These are phyloP conservation scores for Calonectria multiphialidica DNA, from an alignment of 2,329 filamentous ascomycete genomes.

Conservation along the genomic window DNA sequence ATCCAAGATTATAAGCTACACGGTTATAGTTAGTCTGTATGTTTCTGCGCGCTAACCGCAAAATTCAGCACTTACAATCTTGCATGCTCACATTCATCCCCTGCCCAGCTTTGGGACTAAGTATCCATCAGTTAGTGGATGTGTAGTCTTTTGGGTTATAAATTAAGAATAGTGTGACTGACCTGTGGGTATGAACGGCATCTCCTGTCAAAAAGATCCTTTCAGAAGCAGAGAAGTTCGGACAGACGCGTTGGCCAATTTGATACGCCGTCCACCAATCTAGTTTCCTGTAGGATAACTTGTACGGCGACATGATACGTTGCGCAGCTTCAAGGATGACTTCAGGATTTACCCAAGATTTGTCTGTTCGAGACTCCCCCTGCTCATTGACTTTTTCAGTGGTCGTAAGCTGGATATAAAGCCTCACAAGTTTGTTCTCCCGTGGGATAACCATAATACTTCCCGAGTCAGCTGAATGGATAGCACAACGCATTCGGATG, in stretches of 20 bases:
- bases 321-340: conserved; percentile 61
- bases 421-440: conserved; percentile 39
- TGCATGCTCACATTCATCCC: conserved; percentile 82
- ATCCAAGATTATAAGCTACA: conserved; percentile 60
- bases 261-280: conserved; percentile 58
- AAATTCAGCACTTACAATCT: conserved; percentile 59
- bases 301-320: conserved; percentile 66
- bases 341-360: conserved; percentile 47
- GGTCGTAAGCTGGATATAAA: conserved; percentile 35
- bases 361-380: conserved; percentile 15
- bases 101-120: conserved; percentile 74
- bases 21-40: neutral
- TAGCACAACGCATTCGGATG: conserved; percentile 43
- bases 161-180: too few relatives aligned
- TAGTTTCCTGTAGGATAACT: conserved; percentile 50
- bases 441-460: conserved; percentile 44
- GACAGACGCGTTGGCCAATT: conserved; percentile 68
- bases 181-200: conserved; percentile 65
- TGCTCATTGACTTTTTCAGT: conserved; percentile 16
- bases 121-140: too few relatives aligned
- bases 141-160: too few relatives aligned
- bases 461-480: conserved; percentile 36
- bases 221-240: conserved; percentile 26
- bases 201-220: conserved; percentile 77
- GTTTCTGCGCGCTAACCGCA: neutral